These are phyloP conservation scores for Rhodomyrtus psidioides DNA, from an alignment of 441 rosid genomes.

Conservation along the genomic window DNA sequence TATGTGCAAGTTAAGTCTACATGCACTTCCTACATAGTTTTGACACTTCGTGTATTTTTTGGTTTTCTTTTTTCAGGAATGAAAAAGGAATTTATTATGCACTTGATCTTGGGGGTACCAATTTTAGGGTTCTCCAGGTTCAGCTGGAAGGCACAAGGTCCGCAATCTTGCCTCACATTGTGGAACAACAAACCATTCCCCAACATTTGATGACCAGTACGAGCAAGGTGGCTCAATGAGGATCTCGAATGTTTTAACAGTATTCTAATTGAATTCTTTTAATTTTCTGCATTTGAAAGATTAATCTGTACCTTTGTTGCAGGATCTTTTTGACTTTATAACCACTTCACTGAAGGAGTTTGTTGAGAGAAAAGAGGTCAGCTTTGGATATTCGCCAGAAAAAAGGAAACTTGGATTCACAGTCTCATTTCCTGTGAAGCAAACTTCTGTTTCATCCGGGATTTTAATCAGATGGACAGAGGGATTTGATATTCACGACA, in stretches of 20 bases:
- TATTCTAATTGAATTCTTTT: background rate
- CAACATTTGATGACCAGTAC: slow-evolving; percentile 50
- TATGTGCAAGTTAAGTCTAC: background rate
- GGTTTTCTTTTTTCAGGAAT: slow-evolving; percentile 39
- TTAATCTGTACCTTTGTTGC: slow-evolving; percentile 8
- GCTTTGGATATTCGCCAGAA: slow-evolving; percentile 21
- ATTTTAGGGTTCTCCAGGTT: slow-evolving; percentile 79
- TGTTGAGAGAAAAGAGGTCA: slow-evolving; percentile 55
- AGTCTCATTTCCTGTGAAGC: slow-evolving; percentile 94
- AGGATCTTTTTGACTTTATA: slow-evolving; percentile 82
- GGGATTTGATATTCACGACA: slow-evolving; percentile 65
- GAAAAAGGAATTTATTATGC: slow-evolving; percentile 86
- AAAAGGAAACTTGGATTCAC: slow-evolving; percentile 77
- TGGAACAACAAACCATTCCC: slow-evolving; percentile 60
- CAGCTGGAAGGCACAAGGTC: slow-evolving; percentile 67
- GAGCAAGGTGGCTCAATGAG: slow-evolving; percentile 51
- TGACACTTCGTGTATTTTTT: slow-evolving; percentile 2
- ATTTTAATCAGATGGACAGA: slow-evolving; percentile 78
- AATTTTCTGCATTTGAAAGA: background rate
- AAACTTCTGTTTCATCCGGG: slow-evolving; percentile 61
- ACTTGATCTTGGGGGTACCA: slow-evolving; percentile 79
- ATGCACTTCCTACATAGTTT: background rate
- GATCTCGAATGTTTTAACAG: background rate
- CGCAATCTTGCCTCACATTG: slow-evolving; percentile 42
- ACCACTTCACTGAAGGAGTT: slow-evolving; percentile 61